Conservation (phyloP, 2,329 filamentous ascomycete genomes). For the Nemania sp. region DNA sequence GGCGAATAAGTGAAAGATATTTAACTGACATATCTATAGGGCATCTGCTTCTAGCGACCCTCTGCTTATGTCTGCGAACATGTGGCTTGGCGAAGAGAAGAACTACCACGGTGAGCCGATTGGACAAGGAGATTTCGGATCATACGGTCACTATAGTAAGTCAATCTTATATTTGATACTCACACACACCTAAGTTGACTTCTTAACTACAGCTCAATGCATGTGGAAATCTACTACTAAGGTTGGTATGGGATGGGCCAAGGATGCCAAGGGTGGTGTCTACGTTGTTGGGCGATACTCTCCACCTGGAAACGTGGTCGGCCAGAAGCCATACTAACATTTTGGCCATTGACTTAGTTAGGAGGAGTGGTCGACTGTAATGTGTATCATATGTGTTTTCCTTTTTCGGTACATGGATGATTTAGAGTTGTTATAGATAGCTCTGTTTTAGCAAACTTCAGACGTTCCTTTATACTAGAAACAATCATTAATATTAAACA, state of each 20-base stretch:
- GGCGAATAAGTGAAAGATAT: not conserved
- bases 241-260: conserved; percentile 44
- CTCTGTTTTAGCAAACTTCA: not conserved
- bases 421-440: not conserved
- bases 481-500: not conserved
- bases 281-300: conserved; percentile 47
- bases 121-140: conserved; percentile 51
- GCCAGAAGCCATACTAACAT: conserved; percentile 46
- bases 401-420: not conserved
- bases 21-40: conserved; percentile 26
- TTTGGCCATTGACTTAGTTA: not conserved
- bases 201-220: conserved; percentile 43
- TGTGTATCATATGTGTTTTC: not conserved
- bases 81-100: conserved; percentile 52
- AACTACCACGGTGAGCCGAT: conserved; percentile 52
- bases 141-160: conserved; percentile 53
- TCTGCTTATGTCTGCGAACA: conserved; percentile 46
- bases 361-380: not conserved
- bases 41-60: conserved; percentile 37
- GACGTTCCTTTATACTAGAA: not conserved
- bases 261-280: conserved; percentile 43
- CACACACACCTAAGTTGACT: not conserved
- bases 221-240: conserved; percentile 49
- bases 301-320: conserved; percentile 43
- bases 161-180: not conserved